Evolutionary conservation across 2,329 filamentous ascomycete genomes (phyloP).

Genomic region (Fusarium foetens): DNA sequence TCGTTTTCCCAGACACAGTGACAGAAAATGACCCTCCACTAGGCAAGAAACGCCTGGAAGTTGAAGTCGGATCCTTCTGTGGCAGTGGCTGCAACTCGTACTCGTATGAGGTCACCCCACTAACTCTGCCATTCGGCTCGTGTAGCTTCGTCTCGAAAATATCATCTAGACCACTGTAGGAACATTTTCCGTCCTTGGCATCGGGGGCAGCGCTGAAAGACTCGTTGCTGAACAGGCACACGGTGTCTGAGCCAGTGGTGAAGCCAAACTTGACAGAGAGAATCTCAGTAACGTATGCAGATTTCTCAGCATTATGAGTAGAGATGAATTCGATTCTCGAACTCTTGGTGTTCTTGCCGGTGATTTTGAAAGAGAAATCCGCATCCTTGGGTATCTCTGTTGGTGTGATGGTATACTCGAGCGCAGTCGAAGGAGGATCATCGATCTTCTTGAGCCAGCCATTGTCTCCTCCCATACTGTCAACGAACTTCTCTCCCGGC

Average conservation of each 20-base stretch:
- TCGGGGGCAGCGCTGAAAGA: background rate
- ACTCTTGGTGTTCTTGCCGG: background rate
- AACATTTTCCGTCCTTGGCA: background rate
- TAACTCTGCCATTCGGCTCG: background rate
- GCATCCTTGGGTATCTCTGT: background rate
- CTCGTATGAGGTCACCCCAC: background rate
- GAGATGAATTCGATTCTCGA: background rate
- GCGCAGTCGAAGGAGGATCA: background rate
- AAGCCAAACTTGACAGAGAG: background rate
- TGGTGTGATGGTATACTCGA: background rate
- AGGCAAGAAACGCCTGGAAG: background rate
- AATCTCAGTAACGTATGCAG: background rate
- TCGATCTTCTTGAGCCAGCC: background rate
- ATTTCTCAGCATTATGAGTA: background rate
- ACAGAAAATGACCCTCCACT: background rate
- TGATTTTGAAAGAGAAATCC: background rate
- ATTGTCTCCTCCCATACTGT: background rate
- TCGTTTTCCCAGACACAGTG: background rate
- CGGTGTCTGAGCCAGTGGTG: background rate
- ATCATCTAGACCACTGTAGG: background rate
- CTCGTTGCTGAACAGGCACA: background rate
- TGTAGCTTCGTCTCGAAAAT: background rate
- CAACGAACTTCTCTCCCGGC: background rate
- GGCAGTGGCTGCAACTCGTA: background rate
- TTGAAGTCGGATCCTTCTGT: background rate